Conservation (phyloP, 2,329 filamentous ascomycete species). For the Cladorrhinum sp. region DNA sequence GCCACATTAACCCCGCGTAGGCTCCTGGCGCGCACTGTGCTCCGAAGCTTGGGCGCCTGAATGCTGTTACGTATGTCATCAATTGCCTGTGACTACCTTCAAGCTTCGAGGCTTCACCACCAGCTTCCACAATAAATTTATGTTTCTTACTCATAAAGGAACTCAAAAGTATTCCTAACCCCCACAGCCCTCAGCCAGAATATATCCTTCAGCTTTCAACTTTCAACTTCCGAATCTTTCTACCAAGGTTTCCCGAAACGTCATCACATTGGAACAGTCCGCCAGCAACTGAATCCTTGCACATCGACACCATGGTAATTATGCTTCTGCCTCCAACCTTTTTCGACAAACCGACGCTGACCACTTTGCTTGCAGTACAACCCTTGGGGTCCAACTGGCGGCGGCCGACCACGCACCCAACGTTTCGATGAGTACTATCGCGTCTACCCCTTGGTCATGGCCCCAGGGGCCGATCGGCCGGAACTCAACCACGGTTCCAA, state of each 20-base stretch:
- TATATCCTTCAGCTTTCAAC: not conserved
- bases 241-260: not conserved
- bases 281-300: not conserved
- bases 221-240: not conserved
- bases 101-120: not conserved
- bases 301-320: not conserved
- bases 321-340: not conserved
- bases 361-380: slow-evolving; percentile 29
- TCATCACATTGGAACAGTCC: not conserved
- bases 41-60: slow-evolving; percentile 2
- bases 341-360: not conserved
- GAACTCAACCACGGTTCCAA: slow-evolving; percentile 96
- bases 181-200: not conserved
- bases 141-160: not conserved
- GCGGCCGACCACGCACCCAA: slow-evolving; percentile 51
- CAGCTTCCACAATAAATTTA: not conserved
- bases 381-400: slow-evolving; percentile 33
- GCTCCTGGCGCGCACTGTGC: slow-evolving; percentile 9
- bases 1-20: slow-evolving; percentile 11
- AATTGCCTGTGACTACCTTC: slow-evolving; percentile 6
- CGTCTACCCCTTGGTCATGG: slow-evolving; percentile 93
- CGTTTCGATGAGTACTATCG: slow-evolving; percentile 99
- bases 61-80: slow-evolving; percentile 12
- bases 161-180: not conserved
- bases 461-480: slow-evolving; percentile 82